These are phyloP conservation scores for Phytopythium ostracodes DNA, from an alignment of 352 stramenopile genomes.

Conservation along the genomic window DNA sequence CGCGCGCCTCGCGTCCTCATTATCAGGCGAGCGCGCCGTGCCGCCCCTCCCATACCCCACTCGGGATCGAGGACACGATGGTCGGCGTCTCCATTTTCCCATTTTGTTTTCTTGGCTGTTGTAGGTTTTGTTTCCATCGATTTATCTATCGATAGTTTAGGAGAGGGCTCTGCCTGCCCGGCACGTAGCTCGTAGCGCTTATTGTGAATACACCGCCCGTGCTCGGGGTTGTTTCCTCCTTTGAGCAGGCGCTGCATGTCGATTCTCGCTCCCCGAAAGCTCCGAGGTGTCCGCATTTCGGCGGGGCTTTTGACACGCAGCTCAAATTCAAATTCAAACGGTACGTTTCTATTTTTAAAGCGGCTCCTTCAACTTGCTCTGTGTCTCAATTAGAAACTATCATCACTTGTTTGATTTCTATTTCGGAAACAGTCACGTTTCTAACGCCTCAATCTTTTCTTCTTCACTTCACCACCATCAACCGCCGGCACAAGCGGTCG, in stretches of 20 bases:
- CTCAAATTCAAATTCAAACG: neutral
- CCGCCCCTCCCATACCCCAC: neutral
- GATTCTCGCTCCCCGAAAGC: no score
- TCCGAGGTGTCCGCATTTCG: no score
- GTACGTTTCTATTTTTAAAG: no score
- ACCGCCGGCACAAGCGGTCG: neutral
- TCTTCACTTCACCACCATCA: neutral
- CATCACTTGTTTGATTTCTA: neutral
- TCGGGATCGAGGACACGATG: neutral
- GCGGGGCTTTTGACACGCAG: neutral
- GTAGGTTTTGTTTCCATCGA: neutral
- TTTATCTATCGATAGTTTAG: conserved; percentile 2
- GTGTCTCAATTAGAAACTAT: neutral
- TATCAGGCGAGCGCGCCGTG: conserved; percentile 4
- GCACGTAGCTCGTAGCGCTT: neutral
- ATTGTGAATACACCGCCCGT: conserved; percentile 1
- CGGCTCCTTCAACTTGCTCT: neutral
- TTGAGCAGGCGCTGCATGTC: no score
- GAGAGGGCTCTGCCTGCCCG: neutral
- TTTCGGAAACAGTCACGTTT: neutral
- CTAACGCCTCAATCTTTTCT: neutral
- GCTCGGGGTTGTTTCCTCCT: neutral
- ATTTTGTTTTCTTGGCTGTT: neutral
- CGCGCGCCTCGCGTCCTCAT: conserved; percentile 9
- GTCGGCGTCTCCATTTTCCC: neutral